Evolutionary conservation across 306 rosid genomes (phyloP).

Genomic region (Boehmeria nivea): DNA sequence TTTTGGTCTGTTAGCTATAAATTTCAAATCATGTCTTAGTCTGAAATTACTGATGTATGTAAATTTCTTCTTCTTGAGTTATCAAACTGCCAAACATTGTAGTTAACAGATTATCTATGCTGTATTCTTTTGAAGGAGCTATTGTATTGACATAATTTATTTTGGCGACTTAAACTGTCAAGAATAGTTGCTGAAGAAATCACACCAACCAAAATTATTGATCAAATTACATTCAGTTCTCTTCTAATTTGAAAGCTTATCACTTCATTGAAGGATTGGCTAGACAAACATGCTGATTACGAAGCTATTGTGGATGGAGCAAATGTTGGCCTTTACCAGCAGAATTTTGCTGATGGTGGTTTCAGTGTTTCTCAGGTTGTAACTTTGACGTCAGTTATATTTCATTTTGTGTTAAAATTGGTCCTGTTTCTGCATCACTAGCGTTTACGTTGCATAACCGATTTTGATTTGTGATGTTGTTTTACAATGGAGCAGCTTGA

Average conservation of each 20-base stretch:
- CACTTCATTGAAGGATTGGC: slow-evolving; percentile 54
- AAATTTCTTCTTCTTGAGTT: too few species aligned
- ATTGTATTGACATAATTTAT: too few species aligned
- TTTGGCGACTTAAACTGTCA: too few species aligned
- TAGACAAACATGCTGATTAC: slow-evolving; percentile 45
- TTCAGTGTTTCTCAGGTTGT: slow-evolving; percentile 79
- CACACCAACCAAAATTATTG: too few species aligned
- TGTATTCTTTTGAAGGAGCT: too few species aligned
- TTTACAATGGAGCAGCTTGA: slow-evolving; percentile 59
- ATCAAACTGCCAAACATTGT: too few species aligned
- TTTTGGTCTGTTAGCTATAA: too few species aligned
- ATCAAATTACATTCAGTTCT: too few species aligned
- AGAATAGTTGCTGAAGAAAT: too few species aligned
- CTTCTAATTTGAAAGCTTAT: background rate
- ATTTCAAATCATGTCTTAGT: too few species aligned
- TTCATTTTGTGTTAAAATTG: background rate
- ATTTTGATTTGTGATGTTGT: slow-evolving; percentile 21
- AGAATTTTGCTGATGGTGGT: slow-evolving; percentile 90
- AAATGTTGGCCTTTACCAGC: slow-evolving; percentile 88
- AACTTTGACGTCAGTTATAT: slow-evolving; percentile 10
- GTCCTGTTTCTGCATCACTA: background rate
- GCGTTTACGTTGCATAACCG: slow-evolving; percentile 13
- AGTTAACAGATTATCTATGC: too few species aligned
- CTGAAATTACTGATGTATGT: too few species aligned
- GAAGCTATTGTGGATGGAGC: slow-evolving; percentile 87